phyloP scores from a whole-genome alignment of 2,329 filamentous ascomycete species.

The Penicillium sp. region DNA sequence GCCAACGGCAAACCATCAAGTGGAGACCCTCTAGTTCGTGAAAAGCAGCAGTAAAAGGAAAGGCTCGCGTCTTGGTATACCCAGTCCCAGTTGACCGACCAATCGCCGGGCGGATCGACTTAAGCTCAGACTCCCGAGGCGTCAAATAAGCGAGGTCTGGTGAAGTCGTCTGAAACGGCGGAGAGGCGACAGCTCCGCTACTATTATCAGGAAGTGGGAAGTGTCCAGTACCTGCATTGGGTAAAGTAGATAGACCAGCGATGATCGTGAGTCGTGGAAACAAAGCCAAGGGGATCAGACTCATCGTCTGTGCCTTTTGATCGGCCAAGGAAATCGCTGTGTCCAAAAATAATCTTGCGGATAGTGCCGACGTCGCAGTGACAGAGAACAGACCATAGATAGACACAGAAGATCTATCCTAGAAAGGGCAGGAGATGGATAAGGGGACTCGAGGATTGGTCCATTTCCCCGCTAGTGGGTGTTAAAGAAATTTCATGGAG shows the following conservation, averaged over 20 bases:
- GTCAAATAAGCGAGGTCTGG: constrained; percentile 25
- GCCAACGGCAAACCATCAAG: neutral
- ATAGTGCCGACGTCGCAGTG: constrained; percentile 4
- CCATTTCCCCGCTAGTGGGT: neutral
- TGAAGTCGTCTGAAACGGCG: constrained; percentile 2
- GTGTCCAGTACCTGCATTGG: constrained; percentile 6
- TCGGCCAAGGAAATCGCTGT: neutral
- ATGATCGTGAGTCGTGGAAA: neutral
- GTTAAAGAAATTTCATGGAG: constrained; percentile 1
- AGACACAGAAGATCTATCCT: neutral
- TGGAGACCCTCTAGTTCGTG: constrained; percentile 20
- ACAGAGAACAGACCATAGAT: neutral
- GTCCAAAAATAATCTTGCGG: constrained; percentile 11
- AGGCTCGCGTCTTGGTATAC: constrained; percentile 32
- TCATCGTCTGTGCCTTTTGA: neutral
- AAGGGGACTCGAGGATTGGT: neutral
- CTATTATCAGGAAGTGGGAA: neutral
- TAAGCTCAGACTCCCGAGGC: constrained; percentile 21
- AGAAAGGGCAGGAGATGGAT: constrained; percentile 13
- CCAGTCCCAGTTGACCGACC: constrained; percentile 5
- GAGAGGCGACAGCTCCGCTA: neutral
- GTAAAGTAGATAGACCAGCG: neutral
- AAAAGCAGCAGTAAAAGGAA: constrained; percentile 29
- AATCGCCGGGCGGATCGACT: constrained; percentile 14
- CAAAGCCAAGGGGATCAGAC: neutral